These are phyloP conservation scores for Suhomyces kunorum DNA, from an alignment of 1,139 yeast genomes.

Conservation along the genomic window DNA sequence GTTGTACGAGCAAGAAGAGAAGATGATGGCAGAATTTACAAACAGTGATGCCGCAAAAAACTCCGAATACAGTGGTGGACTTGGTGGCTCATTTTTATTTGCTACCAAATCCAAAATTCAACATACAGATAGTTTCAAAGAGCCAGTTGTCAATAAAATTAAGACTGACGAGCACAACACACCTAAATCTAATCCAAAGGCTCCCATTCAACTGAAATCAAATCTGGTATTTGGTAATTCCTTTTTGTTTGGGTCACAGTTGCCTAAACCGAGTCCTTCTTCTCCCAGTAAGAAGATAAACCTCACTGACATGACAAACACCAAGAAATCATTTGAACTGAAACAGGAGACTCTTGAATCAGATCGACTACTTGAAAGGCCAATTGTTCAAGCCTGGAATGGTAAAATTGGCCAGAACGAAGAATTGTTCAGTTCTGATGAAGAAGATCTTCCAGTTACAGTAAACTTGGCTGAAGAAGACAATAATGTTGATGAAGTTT, in stretches of 20 bases:
- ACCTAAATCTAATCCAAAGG: no score
- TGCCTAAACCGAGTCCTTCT: no score
- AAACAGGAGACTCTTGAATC: no score
- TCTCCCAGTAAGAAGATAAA: no score
- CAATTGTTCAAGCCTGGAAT: no score
- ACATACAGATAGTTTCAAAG: neutral
- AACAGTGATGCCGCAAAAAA: neutral
- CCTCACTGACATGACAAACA: no score
- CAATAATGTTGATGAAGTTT: neutral
- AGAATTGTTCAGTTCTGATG: neutral
- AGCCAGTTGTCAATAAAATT: neutral
- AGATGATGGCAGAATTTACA: slow-evolving; percentile 6
- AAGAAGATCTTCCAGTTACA: neutral
- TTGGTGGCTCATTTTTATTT: slow-evolving; percentile 13
- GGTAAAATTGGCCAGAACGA: neutral
- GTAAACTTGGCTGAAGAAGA: neutral
- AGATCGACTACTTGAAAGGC: no score
- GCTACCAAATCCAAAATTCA: slow-evolving; percentile 7
- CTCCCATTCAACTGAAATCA: neutral
- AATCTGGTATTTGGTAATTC: slow-evolving; percentile 8
- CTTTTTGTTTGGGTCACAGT: slow-evolving; percentile 9
- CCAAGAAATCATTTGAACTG: no score
- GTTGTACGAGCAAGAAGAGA: slow-evolving; percentile 24
- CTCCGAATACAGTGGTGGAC: neutral
- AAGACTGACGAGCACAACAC: neutral